Evolutionary conservation across 2,329 filamentous ascomycete species (phyloP).

Genomic region (Verticillium nonalfalfae): DNA sequence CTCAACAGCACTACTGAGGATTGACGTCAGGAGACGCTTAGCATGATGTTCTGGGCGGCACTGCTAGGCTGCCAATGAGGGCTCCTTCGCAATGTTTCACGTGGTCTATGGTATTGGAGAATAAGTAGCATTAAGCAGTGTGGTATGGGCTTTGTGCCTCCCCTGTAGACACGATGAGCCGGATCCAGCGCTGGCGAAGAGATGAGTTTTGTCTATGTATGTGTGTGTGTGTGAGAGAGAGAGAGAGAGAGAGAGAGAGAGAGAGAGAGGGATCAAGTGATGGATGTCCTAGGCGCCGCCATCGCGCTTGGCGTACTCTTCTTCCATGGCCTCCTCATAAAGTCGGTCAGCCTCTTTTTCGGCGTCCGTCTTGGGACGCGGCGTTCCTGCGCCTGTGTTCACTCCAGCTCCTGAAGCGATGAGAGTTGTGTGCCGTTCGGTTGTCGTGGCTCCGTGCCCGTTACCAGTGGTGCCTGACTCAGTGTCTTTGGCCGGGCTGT

Average conservation of each 20-base stretch:
- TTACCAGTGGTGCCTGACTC: neutral
- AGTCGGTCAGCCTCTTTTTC: slow-evolving; percentile 41
- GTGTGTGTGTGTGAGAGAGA: neutral
- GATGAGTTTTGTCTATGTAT: no score
- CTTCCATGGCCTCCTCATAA: slow-evolving; percentile 48
- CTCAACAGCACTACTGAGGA: no score
- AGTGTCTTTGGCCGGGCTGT: neutral
- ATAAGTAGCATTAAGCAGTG: neutral
- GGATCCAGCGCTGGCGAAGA: no score
- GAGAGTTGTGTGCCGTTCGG: neutral
- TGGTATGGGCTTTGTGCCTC: neutral
- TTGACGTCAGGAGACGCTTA: no score
- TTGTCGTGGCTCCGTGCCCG: neutral
- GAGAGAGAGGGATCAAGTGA: no score
- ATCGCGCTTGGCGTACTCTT: slow-evolving; percentile 49
- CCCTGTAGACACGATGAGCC: neutral
- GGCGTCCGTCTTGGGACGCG: slow-evolving; percentile 39
- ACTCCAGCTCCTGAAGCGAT: slow-evolving; percentile 34
- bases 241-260: no score
- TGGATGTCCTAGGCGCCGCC: slow-evolving; percentile 34
- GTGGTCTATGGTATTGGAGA: neutral
- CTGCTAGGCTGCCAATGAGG: no score
- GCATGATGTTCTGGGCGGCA: no score
- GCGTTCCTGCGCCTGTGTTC: slow-evolving; percentile 41
- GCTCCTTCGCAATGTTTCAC: no score